Base-by-base conservation (phyloP, 2,329 filamentous ascomycete genomes). In the Coniochaeta ligniaria region DNA sequence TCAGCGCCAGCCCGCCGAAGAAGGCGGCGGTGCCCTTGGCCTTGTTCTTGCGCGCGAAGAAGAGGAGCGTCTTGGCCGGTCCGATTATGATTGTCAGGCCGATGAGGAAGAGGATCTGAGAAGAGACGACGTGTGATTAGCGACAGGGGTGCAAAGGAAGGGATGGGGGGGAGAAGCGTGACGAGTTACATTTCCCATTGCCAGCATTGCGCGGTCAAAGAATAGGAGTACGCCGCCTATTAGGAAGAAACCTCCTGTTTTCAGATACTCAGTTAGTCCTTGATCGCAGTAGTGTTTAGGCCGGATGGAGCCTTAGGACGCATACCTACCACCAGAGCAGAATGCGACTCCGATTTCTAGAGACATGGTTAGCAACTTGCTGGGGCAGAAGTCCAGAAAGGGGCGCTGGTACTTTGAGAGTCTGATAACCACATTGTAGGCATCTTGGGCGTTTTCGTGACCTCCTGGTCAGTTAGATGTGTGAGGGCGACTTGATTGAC, bases 51-150 rank as follows among this genome's bases (percentile, higher is more conserved):
- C 95, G 89, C 58, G 92, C 91, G 80, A 99, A 99, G 86, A 99
- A 99, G 72, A 90, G 81, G 65, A 94, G 80, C 0, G 95, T 98
- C 74, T 97, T 97, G 74, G 90, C 84, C 26, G 91, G 84, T 50
- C 95, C 95, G 77, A 99, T 96, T 69, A 98, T 96, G 62, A 98
- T 89, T 33, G 93, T 96, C 28, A 99, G 86, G 74, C 95, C 95
- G 78, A 96, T 91, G 60, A 99, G 86, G 82, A 99, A 98, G 74
- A 99, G 92, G 75, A 99, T 96, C 92, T 96, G 69, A 31, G 28
- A 31, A 31, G 57, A 26, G 41, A 33, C 38, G 43, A 41, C 3
- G 35, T 3, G 35, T 36, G 35, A n/a, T 31, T 31, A 31, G 35
- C 35, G 35, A 12, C 12, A 36, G 35, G 6, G 12, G 35, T 9